Evolutionary conservation across 768 basidiomycete species (phyloP).

Genomic region (Suillus subaureus): DNA sequence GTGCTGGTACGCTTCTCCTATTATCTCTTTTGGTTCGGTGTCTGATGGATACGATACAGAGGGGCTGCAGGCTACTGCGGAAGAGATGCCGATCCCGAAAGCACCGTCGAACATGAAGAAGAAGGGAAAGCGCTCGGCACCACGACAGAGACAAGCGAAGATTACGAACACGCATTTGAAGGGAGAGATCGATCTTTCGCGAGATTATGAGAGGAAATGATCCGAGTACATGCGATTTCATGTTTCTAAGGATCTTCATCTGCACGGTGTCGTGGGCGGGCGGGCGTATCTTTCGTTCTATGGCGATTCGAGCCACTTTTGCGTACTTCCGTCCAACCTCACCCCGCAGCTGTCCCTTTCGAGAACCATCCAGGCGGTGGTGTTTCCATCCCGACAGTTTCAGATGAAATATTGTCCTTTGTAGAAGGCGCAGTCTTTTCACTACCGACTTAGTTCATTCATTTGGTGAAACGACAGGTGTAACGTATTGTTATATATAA

Average conservation of each 20-base stretch:
- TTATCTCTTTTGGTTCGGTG: conserved; percentile 1
- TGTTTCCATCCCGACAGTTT: neutral
- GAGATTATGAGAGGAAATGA: conserved; percentile 53
- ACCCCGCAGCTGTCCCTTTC: neutral
- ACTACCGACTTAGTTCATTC: neutral
- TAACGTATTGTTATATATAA: neutral
- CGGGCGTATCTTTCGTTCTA: neutral
- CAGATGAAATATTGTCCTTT: neutral
- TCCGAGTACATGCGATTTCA: neutral
- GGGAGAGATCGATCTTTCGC: conserved; percentile 82
- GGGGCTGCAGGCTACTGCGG: conserved; percentile 79
- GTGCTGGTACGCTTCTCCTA: conserved; percentile 53
- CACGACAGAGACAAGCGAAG: conserved; percentile 73
- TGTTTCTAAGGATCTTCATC: neutral
- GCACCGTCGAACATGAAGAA: conserved; percentile 67
- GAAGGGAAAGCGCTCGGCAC: conserved; percentile 77
- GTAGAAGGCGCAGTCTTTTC: neutral
- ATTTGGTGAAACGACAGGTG: neutral
- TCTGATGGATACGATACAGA: conserved; percentile 42
- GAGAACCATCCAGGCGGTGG: neutral
- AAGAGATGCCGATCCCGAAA: conserved; percentile 58
- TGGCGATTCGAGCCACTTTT: neutral
- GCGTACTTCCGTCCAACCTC: no score
- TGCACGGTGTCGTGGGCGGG: neutral
- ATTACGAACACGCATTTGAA: conserved; percentile 90